Conservation (phyloP, 73 alveolate genomes). For the Tetrahymena thermophila region DNA sequence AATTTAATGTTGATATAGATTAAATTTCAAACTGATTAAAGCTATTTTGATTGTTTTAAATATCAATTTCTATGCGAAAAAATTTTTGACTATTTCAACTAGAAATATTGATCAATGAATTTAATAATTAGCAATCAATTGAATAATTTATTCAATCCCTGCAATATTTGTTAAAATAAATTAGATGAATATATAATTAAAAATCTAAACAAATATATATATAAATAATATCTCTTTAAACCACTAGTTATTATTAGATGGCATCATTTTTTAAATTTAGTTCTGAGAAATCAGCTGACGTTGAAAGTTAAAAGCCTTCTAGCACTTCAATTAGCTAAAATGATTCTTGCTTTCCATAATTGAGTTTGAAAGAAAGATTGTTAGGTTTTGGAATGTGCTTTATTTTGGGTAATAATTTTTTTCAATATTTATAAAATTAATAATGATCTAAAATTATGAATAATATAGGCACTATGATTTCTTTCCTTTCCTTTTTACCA, state of each 20-base stretch:
- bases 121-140: background rate
- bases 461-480: background rate
- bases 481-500: background rate
- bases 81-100: too few relatives aligned
- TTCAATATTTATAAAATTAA: background rate
- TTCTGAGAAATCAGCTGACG: background rate
- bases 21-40: background rate
- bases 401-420: background rate
- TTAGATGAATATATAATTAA: background rate
- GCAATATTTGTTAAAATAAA: too few relatives aligned
- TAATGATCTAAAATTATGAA: background rate
- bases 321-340: background rate
- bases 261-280: background rate
- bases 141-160: background rate
- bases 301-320: background rate
- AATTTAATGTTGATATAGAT: too few relatives aligned
- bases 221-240: background rate
- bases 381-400: background rate
- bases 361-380: background rate
- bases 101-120: background rate
- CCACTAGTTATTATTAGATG: background rate
- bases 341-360: background rate
- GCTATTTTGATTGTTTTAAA: background rate
- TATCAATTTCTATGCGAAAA: background rate
- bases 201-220: background rate